A percentile compares a stretch with the other conserved stretches of the same genome.
phyloP scores from a whole-genome alignment of 164 flowering plant species.

The Vitis cinerea region DNA sequence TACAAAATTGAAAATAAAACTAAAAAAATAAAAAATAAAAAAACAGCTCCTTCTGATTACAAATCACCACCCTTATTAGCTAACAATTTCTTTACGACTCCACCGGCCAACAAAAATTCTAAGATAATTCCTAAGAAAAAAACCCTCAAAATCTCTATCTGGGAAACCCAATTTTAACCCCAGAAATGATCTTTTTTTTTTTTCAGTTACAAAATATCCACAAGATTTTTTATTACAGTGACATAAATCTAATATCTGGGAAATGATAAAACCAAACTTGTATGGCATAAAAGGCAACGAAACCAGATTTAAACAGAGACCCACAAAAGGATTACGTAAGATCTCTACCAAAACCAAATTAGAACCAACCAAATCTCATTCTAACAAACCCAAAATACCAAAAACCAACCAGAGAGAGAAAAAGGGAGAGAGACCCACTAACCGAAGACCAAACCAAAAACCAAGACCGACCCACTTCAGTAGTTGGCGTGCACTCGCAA shows the following conservation, averaged over 20 bases:
- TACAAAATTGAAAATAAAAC: background rate
- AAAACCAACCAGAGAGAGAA: constrained; percentile 8
- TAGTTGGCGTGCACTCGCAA: constrained; percentile 18
- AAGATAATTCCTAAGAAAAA: too few species aligned
- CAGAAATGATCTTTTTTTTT: too few species aligned
- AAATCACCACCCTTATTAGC: constrained; percentile 3
- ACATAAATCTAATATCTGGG: background rate
- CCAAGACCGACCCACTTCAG: constrained; percentile 19
- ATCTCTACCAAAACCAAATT: constrained; percentile 39
- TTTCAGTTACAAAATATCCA: too few species aligned
- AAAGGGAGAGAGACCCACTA: constrained; percentile 21
- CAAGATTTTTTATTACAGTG: background rate
- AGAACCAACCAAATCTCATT: constrained; percentile 25
- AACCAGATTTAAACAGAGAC: constrained; percentile 18
- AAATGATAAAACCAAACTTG: background rate
- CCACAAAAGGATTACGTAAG: constrained; percentile 26
- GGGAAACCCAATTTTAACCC: too few species aligned
- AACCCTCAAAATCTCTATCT: too few species aligned
- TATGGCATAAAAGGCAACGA: constrained; percentile 4
- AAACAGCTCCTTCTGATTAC: background rate
- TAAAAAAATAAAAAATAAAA: background rate
- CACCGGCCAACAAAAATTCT: constrained; percentile 9
- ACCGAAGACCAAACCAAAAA: constrained; percentile 2
- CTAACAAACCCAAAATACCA: constrained; percentile 13
- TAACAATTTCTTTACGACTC: constrained; percentile 7